Conservation (phyloP, 352 stramenopile genomes). For the Phytophthora fragariaefolia region DNA sequence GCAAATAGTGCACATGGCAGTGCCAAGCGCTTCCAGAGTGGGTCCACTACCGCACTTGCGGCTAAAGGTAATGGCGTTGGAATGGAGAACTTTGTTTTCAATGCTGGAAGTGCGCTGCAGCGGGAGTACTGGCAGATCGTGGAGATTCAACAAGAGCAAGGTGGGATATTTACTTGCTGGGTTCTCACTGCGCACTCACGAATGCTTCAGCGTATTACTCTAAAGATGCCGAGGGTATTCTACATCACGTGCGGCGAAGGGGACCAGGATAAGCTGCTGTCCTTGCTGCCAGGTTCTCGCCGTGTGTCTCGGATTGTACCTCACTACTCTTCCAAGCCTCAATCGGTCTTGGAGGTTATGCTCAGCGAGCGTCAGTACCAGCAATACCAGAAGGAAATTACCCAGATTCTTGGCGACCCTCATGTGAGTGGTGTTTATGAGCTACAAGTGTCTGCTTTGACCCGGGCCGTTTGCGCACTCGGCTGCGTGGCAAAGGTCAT, state of each 20-base stretch:
- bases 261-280: constrained; percentile 80
- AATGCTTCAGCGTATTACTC: constrained; percentile 73
- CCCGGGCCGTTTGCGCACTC: constrained; percentile 91
- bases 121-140: constrained; percentile 84
- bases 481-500: constrained; percentile 86
- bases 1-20: constrained; percentile 32
- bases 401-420: constrained; percentile 82
- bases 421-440: constrained; percentile 94
- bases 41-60: constrained; percentile 21
- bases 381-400: constrained; percentile 76
- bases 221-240: constrained; percentile 76
- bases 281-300: constrained; percentile 55
- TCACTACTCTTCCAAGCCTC: constrained; percentile 59
- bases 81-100: constrained; percentile 85
- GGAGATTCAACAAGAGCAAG: constrained; percentile 78
- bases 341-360: constrained; percentile 69
- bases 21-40: constrained; percentile 49
- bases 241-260: constrained; percentile 73
- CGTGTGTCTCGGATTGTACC: constrained; percentile 65
- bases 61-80: constrained; percentile 52
- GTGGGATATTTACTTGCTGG: constrained; percentile 94
- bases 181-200: constrained; percentile 91
- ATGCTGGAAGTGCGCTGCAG: constrained; percentile 60
- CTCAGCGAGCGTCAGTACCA: constrained; percentile 81
- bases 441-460: constrained; percentile 90